These are phyloP conservation scores for Fusarium poae DNA, from an alignment of 2,329 filamentous ascomycete genomes.

Conservation along the genomic window DNA sequence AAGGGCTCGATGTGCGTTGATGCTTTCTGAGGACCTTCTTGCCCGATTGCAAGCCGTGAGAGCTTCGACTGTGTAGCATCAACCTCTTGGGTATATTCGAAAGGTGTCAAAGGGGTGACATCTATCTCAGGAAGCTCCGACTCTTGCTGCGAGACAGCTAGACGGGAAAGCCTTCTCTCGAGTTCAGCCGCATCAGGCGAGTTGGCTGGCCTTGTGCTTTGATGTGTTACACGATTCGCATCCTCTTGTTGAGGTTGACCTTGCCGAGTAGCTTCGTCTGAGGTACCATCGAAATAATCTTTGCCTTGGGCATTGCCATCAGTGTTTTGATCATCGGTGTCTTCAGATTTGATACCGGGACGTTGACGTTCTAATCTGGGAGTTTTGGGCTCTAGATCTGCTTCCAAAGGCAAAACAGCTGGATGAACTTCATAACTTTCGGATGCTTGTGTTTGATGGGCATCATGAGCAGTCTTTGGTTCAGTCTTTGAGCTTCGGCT, in stretches of 20 bases:
- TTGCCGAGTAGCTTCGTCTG: background rate
- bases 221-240: background rate
- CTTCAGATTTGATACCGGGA: conserved; percentile 16
- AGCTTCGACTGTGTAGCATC: conserved; percentile 7
- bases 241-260: background rate
- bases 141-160: conserved; percentile 22
- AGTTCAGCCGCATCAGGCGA: conserved; percentile 26
- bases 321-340: background rate
- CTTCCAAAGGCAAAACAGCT: conserved; percentile 30
- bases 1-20: conserved; percentile 7
- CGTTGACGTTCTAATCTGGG: conserved; percentile 32
- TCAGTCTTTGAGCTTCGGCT: conserved; percentile 24
- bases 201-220: background rate
- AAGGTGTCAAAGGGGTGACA: conserved; percentile 8
- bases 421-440: conserved; percentile 30
- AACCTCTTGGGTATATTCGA: conserved; percentile 10
- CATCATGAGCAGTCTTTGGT: background rate
- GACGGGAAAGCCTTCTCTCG: conserved; percentile 21
- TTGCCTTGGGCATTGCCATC: background rate
- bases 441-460: background rate
- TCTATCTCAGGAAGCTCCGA: conserved; percentile 13
- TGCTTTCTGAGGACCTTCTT: conserved; percentile 15
- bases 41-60: conserved; percentile 19
- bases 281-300: background rate
- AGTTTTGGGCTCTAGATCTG: conserved; percentile 27